Evolutionary conservation across 2,329 filamentous ascomycete genomes (phyloP).

Genomic region (Penicillium oxalicum): DNA sequence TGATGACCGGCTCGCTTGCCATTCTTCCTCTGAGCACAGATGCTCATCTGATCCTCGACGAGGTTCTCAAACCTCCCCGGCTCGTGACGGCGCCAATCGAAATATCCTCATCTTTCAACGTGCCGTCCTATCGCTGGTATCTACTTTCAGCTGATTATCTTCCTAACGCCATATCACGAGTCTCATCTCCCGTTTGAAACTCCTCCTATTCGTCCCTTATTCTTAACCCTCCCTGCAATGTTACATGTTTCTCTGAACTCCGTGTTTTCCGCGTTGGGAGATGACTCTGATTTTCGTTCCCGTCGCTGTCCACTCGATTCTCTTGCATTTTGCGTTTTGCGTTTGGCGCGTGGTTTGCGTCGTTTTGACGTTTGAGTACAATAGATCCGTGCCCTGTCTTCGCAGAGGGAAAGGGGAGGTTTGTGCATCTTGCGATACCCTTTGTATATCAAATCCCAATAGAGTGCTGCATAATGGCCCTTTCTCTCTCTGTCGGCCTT

Average conservation of each 20-base stretch:
- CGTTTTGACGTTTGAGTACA: conserved; percentile 16
- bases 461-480: conserved; percentile 19
- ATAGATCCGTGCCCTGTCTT: conserved; percentile 17
- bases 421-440: conserved; percentile 20
- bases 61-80: conserved; percentile 13
- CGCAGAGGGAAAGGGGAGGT: conserved; percentile 13
- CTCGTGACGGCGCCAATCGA: conserved; percentile 12
- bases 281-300: not conserved
- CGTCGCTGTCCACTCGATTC: conserved; percentile 2
- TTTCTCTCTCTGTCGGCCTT: conserved; percentile 5
- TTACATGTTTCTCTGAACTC: not conserved
- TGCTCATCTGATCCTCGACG: conserved; percentile 11
- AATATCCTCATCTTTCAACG: conserved; percentile 13
- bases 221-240: not conserved
- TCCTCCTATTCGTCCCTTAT: conserved; percentile 1
- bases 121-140: conserved; percentile 16
- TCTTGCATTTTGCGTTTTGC: not conserved
- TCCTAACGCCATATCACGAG: conserved; percentile 19
- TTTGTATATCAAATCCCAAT: conserved; percentile 25
- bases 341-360: not conserved
- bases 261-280: not conserved
- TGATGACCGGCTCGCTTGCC: conserved; percentile 20
- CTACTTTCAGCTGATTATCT: conserved; percentile 12
- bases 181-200: conserved; percentile 5
- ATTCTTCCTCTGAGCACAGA: conserved; percentile 4